These are phyloP conservation scores for Zostera marina DNA, from an alignment of 116 monocot species.

Conservation along the genomic window DNA sequence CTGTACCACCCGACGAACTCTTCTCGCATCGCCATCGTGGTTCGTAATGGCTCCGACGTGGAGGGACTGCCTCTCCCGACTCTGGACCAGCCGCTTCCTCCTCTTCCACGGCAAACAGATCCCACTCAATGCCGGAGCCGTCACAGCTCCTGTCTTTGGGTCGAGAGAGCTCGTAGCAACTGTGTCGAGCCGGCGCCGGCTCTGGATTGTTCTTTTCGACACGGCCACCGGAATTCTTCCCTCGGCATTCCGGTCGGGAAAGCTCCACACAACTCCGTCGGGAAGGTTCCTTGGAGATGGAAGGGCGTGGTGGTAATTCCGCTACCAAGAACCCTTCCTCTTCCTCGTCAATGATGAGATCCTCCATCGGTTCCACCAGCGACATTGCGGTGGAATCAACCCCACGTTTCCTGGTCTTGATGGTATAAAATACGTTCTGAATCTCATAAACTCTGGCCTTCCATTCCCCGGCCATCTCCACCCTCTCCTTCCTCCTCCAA, in stretches of 20 bases:
- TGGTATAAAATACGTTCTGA: slow-evolving; percentile 47
- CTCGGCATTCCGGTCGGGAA: not conserved
- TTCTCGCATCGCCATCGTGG: not conserved
- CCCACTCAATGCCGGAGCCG: slow-evolving; percentile 8
- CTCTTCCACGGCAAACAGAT: slow-evolving; percentile 6
- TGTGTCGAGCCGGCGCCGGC: slow-evolving; percentile 1
- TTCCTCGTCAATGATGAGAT: slow-evolving; percentile 21
- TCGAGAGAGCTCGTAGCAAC: slow-evolving; percentile 3
- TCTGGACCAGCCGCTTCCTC: not conserved
- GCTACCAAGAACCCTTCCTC: slow-evolving; percentile 68
- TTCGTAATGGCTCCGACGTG: slow-evolving; percentile 3
- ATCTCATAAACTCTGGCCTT: slow-evolving; percentile 49
- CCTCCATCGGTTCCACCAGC: slow-evolving; percentile 8
- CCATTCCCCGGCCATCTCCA: slow-evolving; percentile 46
- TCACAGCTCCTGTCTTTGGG: not conserved
- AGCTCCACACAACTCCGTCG: slow-evolving; percentile 40
- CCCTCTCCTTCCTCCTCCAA: slow-evolving; percentile 47
- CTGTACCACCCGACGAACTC: not conserved
- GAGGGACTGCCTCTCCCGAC: not conserved
- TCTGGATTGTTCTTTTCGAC: not conserved
- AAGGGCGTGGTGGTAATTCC: slow-evolving; percentile 21
- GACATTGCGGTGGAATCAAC: slow-evolving; percentile 3
- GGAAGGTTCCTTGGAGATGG: slow-evolving; percentile 11
- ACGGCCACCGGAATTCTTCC: not conserved
- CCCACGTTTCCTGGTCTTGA: slow-evolving; percentile 31